Evolutionary conservation across 1,284 basidiomycete genomes (phyloP).

Genomic region (Anthracocystis walkeri): DNA sequence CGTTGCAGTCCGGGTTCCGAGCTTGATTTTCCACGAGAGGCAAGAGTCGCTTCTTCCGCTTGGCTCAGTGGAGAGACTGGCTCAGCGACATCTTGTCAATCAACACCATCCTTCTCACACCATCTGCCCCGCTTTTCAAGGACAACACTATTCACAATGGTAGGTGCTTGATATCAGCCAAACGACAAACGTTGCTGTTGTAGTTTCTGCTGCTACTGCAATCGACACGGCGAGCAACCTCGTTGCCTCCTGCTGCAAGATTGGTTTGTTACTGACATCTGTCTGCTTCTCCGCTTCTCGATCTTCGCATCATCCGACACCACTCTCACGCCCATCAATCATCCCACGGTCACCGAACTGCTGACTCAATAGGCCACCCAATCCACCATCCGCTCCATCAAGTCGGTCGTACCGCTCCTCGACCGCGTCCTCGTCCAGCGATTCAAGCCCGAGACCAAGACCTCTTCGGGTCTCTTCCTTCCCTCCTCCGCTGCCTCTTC

Average conservation of each 20-base stretch:
- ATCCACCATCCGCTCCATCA: constrained; percentile 77
- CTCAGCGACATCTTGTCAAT: constrained; percentile 1
- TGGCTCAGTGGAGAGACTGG: background rate
- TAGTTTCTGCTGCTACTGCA: background rate
- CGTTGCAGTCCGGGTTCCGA: constrained; percentile 32
- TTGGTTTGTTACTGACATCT: background rate
- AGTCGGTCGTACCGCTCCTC: constrained; percentile 87
- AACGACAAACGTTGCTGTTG: background rate
- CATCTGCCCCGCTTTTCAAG: constrained; percentile 3
- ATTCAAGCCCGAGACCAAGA: constrained; percentile 81
- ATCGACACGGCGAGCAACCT: background rate
- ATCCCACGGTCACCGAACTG: background rate
- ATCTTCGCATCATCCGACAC: constrained; percentile 6
- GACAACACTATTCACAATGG: constrained; percentile 29
- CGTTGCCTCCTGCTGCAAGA: background rate
- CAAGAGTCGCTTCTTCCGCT: constrained; percentile 15
- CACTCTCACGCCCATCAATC: constrained; percentile 4
- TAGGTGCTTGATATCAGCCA: constrained; percentile 7
- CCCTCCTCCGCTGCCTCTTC: constrained; percentile 84
- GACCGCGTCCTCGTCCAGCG: constrained; percentile 97
- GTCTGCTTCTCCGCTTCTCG: background rate
- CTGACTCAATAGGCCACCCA: constrained; percentile 32
- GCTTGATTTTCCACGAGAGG: constrained; percentile 11
- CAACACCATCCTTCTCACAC: constrained; percentile 11
- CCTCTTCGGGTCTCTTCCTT: constrained; percentile 83